These are phyloP conservation scores for Rhododendron kiyosumense DNA, from an alignment of 148 eudicot species.

Conservation along the genomic window DNA sequence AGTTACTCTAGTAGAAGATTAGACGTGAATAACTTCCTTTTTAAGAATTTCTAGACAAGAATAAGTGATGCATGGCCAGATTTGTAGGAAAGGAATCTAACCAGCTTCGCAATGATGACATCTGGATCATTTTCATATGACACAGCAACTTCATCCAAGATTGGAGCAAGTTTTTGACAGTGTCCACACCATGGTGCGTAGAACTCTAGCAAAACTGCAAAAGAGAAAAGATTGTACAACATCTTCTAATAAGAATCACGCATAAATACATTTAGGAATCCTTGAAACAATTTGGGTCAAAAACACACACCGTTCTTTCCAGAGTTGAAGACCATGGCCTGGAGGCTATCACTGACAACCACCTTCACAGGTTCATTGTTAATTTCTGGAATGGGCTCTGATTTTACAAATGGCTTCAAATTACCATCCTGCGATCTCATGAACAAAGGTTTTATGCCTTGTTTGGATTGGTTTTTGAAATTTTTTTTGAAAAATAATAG, in stretches of 20 bases:
- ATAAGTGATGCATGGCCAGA: neutral
- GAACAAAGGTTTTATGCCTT: neutral
- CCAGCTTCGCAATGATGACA: conserved; percentile 62
- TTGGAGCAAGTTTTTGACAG: conserved; percentile 62
- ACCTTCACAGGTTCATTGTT: conserved; percentile 68
- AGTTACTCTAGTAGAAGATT: neutral
- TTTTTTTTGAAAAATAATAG: too few species aligned
- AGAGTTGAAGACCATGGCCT: conserved; percentile 50
- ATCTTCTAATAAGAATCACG: neutral
- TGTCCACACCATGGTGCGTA: conserved; percentile 83
- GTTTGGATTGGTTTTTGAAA: too few species aligned
- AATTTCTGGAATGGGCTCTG: conserved; percentile 53
- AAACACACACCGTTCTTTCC: conserved; percentile 43
- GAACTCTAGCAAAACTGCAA: conserved; percentile 54
- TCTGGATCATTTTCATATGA: conserved; percentile 40
- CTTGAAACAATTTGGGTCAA: neutral
- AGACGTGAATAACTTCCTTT: neutral
- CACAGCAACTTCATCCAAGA: conserved; percentile 63
- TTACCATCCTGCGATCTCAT: conserved; percentile 49
- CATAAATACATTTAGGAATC: neutral
- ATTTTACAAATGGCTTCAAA: conserved; percentile 38
- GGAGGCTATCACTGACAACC: conserved; percentile 51
- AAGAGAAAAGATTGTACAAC: neutral
- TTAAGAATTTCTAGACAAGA: neutral
- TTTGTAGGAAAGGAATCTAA: conserved; percentile 21